Evolutionary conservation across 1,139 yeast species (phyloP).

Genomic region (Suhomyces chickasaworum): DNA sequence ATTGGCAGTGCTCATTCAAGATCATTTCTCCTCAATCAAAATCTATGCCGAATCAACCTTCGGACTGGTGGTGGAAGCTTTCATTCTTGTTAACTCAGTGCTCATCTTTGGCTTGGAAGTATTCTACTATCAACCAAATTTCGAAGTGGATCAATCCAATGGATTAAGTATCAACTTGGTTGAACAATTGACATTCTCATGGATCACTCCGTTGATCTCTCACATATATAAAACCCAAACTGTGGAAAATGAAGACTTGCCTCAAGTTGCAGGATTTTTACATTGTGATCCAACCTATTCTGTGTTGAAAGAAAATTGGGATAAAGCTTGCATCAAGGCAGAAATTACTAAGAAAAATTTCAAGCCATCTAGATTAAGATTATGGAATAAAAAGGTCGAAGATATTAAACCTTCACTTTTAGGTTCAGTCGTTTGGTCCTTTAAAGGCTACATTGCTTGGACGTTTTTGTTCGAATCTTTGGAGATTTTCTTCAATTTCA

Average conservation of each 20-base stretch:
- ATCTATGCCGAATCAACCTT: slow-evolving; percentile 14
- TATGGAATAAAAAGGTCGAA: slow-evolving; percentile 8
- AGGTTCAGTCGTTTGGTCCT: slow-evolving; percentile 17
- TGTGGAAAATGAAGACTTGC: slow-evolving; percentile 26
- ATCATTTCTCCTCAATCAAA: slow-evolving; percentile 21
- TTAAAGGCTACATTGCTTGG: slow-evolving; percentile 13
- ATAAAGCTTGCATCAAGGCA: slow-evolving; percentile 5
- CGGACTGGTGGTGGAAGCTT: slow-evolving; percentile 13
- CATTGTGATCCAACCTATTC: slow-evolving; percentile 13
- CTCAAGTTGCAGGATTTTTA: slow-evolving; percentile 14
- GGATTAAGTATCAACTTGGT: slow-evolving; percentile 21
- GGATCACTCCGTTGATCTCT: slow-evolving; percentile 29
- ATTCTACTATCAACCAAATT: slow-evolving; percentile 20
- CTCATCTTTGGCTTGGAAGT: slow-evolving; percentile 20
- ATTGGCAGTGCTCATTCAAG: slow-evolving; percentile 18
- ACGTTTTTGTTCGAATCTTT: slow-evolving; percentile 15
- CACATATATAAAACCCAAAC: slow-evolving; percentile 25
- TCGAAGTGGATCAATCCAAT: slow-evolving; percentile 18
- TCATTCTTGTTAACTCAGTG: slow-evolving; percentile 15
- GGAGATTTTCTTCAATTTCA: slow-evolving; percentile 18
- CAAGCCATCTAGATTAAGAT: slow-evolving; percentile 5
- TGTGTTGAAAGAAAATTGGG: slow-evolving; percentile 14
- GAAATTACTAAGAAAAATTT: slow-evolving; percentile 2
- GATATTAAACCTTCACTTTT: slow-evolving; percentile 23
- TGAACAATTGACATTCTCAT: slow-evolving; percentile 27